These are phyloP conservation scores for Lablab purpureus DNA, from an alignment of 306 rosid genomes.

Conservation along the genomic window DNA sequence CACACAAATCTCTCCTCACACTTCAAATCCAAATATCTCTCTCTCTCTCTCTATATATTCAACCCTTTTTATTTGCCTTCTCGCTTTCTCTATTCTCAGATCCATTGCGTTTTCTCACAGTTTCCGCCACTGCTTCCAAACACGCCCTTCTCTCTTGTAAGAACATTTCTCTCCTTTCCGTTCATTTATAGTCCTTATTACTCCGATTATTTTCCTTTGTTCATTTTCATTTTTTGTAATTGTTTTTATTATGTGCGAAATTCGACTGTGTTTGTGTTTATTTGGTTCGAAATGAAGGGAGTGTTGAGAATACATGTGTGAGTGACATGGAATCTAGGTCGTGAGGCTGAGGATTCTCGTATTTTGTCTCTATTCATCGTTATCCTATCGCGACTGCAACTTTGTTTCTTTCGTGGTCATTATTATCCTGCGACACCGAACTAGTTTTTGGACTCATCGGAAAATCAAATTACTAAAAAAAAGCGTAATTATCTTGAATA, in stretches of 20 bases:
- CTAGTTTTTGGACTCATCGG: constrained; percentile 2
- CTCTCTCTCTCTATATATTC: not conserved
- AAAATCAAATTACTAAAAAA: not conserved
- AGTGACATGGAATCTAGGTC: not conserved
- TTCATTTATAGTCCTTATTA: not conserved
- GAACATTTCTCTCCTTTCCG: not conserved
- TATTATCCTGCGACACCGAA: not conserved
- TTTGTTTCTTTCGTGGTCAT: not conserved
- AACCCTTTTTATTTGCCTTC: not conserved
- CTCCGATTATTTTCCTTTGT: too few species aligned
- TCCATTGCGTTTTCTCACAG: constrained; percentile 34
- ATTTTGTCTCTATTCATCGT: constrained; percentile 1
- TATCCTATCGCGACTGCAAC: not conserved
- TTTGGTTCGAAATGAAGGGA: not conserved
- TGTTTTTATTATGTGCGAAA: not conserved
- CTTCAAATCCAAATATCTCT: constrained; percentile 5
- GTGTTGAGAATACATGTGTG: not conserved
- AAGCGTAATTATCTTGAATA: not conserved
- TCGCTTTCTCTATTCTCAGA: constrained; percentile 33
- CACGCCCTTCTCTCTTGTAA: constrained; percentile 36
- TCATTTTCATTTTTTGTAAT: not conserved
- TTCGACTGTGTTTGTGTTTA: not conserved
- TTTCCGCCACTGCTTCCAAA: not conserved
- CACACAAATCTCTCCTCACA: not conserved
- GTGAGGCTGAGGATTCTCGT: not conserved